These are phyloP conservation scores for Cordyceps cateniannulata DNA, from an alignment of 2,329 filamentous ascomycete genomes.

Conservation along the genomic window DNA sequence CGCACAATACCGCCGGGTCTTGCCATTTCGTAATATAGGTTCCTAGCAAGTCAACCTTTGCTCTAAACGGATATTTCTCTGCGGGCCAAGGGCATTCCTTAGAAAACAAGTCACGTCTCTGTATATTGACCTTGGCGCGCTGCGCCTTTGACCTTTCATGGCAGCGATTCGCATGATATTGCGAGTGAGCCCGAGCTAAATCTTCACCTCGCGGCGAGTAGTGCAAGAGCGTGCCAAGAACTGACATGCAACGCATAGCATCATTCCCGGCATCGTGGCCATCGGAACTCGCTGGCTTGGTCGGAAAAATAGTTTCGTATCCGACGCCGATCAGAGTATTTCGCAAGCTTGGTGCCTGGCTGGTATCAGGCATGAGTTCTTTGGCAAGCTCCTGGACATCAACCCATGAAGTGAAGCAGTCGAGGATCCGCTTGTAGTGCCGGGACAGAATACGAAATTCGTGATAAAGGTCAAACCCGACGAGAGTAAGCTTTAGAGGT, in stretches of 20 bases:
- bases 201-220: neutral
- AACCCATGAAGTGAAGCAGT: constrained; percentile 5
- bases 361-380: neutral
- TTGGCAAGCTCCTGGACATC: constrained; percentile 3
- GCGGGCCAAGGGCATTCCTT: neutral
- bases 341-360: neutral
- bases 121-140: neutral
- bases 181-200: neutral
- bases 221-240: neutral
- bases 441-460: constrained; percentile 5
- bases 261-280: constrained; percentile 5
- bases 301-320: neutral
- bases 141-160: neutral
- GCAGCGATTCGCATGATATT: neutral
- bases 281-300: neutral
- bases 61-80: neutral
- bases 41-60: neutral
- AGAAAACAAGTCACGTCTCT: neutral
- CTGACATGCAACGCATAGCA: neutral
- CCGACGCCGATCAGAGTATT: constrained; percentile 6
- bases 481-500: neutral
- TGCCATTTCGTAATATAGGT: neutral
- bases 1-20: neutral
- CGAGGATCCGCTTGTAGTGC: constrained; percentile 1
- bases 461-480: constrained; percentile 5